Conservation (phyloP, 2,329 filamentous ascomycete species). For the Acephala macrosclerotiorum region DNA sequence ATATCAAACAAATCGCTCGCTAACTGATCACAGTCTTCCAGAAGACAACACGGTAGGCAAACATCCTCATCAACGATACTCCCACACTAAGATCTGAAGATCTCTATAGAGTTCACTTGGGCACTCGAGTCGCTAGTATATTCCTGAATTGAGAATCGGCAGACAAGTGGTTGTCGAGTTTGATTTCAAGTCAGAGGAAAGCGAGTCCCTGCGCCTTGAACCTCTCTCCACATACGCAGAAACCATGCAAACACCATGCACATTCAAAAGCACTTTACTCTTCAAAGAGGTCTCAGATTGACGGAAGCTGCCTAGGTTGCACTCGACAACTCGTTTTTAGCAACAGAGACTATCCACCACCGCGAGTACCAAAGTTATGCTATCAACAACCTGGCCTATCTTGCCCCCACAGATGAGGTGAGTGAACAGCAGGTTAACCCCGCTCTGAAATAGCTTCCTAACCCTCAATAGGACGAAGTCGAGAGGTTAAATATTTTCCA, state of each 20-base stretch:
- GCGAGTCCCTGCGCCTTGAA: neutral
- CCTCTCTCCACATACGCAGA: neutral
- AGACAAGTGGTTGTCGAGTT: neutral
- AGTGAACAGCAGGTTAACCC: conserved; percentile 12
- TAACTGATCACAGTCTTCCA: neutral
- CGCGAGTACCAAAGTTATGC: conserved; percentile 73
- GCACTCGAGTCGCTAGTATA: neutral
- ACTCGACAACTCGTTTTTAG: conserved; percentile 64
- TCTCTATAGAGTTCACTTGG: neutral
- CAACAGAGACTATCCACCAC: conserved; percentile 66
- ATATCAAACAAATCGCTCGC: neutral
- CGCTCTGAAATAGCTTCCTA: conserved; percentile 4
- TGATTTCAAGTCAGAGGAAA: neutral
- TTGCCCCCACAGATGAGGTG: conserved; percentile 77
- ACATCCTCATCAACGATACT: neutral
- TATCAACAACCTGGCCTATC: conserved; percentile 69
- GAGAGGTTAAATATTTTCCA: conserved; percentile 71
- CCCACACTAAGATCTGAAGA: neutral
- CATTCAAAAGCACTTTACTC: neutral
- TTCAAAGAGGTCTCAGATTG: neutral
- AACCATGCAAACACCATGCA: neutral
- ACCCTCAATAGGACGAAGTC: conserved; percentile 58
- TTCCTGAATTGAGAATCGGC: neutral
- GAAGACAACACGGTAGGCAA: neutral
- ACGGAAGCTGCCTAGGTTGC: conserved; percentile 39